Evolutionary conservation across 108 stramenopile species (phyloP), one percentile per base, ranked within the genome.

Genomic region (Fragilaria radians): DNA sequence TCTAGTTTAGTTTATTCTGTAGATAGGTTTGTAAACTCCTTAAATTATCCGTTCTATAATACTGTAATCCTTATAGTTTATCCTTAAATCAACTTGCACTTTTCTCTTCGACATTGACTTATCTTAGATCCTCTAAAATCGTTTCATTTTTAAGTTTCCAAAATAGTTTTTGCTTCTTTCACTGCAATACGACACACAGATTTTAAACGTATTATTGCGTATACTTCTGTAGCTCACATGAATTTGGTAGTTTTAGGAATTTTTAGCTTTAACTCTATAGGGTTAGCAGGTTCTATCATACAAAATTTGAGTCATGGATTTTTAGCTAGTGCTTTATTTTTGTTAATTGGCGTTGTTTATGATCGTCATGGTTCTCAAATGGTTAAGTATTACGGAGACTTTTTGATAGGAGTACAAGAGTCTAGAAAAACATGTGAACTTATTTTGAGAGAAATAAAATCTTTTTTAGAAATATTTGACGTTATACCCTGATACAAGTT

Each of bases 141-240:
- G n/a, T n/a, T n/a, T n/a, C n/a, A n/a, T n/a, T n/a, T n/a, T n/a
- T n/a, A n/a, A n/a, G n/a, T n/a, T n/a, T n/a, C n/a, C n/a, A n/a
- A n/a, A n/a, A 29, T 71, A 19, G 19, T 71, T 23, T 71, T 65
- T 59, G 21, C 70, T 25, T 71, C 70, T 32, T 57, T 71, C 32
- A 59, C 70, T 36, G 70, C 70, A 32, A 59, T 71, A 32, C 55
- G 70, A 4, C 70, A 71, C 65, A 70, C 70, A 18, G 70, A 76
- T 68, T 62, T 71, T 67, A 76, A 76, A 57, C 1, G 74, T 32
- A 67, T 71, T 34, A 71, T 71, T 76, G 70, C 74, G 0, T 76
- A 71, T 63, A 66, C 66, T 24, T 76, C 74, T 26, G 52, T 76
- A 25, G 70, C 70, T 5, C 74, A 76, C n/a, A 76, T 76, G 47